Conservation (phyloP, 202 grass and related monocot species). For the Carex sylvatica region DNA sequence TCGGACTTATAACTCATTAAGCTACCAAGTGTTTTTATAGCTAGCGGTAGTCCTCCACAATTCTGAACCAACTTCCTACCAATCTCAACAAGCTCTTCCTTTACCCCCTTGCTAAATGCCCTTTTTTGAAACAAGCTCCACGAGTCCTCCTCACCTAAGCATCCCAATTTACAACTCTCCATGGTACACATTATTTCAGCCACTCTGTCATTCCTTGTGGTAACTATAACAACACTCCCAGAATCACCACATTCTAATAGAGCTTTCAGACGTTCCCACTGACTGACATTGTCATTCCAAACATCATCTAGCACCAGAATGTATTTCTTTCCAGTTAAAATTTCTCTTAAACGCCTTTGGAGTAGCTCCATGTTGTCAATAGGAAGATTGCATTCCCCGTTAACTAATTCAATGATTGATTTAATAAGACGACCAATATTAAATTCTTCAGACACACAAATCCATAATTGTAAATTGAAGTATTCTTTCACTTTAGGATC, state of each 20-base stretch:
- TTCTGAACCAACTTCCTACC: slow-evolving; percentile 15
- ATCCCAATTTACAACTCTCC: neutral
- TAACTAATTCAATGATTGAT: slow-evolving; percentile 15
- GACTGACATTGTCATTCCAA: slow-evolving; percentile 31
- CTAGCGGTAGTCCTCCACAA: slow-evolving; percentile 35
- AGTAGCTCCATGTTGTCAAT: slow-evolving; percentile 14
- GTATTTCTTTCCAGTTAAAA: slow-evolving; percentile 20
- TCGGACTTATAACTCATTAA: neutral
- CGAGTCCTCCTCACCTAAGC: neutral
- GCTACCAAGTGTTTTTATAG: slow-evolving; percentile 8
- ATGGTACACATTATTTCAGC: neutral
- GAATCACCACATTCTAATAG: neutral
- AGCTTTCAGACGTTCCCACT: slow-evolving; percentile 20
- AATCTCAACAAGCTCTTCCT: neutral
- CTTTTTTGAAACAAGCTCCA: slow-evolving; percentile 31
- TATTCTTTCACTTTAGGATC: neutral
- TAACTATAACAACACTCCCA: neutral
- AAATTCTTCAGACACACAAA: slow-evolving; percentile 38
- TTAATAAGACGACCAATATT: neutral
- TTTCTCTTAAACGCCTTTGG: slow-evolving; percentile 1
- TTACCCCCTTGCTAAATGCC: slow-evolving; percentile 26
- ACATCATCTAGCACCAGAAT: slow-evolving; percentile 42
- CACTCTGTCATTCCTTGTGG: slow-evolving; percentile 18
- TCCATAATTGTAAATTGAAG: slow-evolving; percentile 20
- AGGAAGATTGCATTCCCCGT: neutral